Percentiles rank a stretch among this genome's conserved stretches.
Conservation (phyloP, 2,329 filamentous ascomycete genomes). For the Calonectria hawksworthii region DNA sequence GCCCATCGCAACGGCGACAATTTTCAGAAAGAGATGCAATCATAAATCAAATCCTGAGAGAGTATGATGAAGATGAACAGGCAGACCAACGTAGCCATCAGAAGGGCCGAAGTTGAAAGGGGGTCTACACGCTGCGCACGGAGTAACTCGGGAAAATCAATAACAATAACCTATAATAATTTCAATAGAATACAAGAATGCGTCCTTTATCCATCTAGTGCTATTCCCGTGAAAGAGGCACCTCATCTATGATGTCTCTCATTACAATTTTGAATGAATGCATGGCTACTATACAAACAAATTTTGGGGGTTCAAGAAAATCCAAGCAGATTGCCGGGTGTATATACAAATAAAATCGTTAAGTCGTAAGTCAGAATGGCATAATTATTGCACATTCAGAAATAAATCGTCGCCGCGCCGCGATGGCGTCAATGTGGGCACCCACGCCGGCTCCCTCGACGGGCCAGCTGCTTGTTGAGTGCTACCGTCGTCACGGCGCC, state of each 20-base stretch:
- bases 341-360: slow-evolving; percentile 26
- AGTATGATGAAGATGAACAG: slow-evolving; percentile 49
- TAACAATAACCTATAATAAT: slow-evolving; percentile 38
- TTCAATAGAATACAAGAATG: slow-evolving; percentile 43
- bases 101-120: slow-evolving; percentile 20
- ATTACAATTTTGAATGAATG: slow-evolving; percentile 38
- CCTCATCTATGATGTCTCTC: slow-evolving; percentile 40
- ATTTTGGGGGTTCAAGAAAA: slow-evolving; percentile 26
- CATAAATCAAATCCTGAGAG: slow-evolving; percentile 54
- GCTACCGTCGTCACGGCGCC: slow-evolving; percentile 31
- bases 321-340: slow-evolving; percentile 19
- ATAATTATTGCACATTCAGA: slow-evolving; percentile 63
- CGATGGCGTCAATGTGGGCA: slow-evolving; percentile 76
- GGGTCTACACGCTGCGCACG: background rate
- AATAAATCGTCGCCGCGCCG: slow-evolving; percentile 76
- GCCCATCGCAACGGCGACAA: slow-evolving; percentile 30
- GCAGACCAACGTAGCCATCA: slow-evolving; percentile 19
- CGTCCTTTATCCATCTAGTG: slow-evolving; percentile 25
- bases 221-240: slow-evolving; percentile 24
- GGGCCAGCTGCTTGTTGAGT: slow-evolving; percentile 9
- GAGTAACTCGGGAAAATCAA: slow-evolving; percentile 6
- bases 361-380: background rate
- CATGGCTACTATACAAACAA: slow-evolving; percentile 42
- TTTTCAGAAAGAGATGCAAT: slow-evolving; percentile 52
- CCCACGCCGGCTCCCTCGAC: slow-evolving; percentile 45